Conservation (phyloP, 164 flowering plant species). For the Vitis rupestris region DNA sequence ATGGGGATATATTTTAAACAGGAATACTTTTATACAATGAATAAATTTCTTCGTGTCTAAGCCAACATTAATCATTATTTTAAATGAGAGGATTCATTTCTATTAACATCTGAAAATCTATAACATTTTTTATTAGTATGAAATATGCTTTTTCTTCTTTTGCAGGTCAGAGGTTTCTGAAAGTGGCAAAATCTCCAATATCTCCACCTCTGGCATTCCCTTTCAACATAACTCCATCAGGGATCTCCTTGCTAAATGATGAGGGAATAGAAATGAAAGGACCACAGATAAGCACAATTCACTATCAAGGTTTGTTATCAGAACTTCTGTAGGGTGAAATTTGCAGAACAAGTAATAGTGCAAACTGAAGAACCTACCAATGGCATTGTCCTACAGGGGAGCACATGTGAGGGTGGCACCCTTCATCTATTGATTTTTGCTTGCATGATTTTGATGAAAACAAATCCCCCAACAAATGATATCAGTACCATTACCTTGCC, state of each 20-base stretch:
- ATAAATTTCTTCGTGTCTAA: no score
- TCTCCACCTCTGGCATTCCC: conserved; percentile 78
- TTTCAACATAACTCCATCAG: conserved; percentile 54
- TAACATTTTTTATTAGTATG: no score
- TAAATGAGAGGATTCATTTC: no score
- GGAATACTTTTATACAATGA: background rate
- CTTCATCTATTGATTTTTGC: background rate
- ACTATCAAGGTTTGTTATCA: conserved; percentile 50
- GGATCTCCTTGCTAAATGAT: conserved; percentile 58
- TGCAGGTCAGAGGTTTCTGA: conserved; percentile 70
- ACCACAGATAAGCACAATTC: conserved; percentile 58
- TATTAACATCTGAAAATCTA: no score
- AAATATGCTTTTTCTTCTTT: background rate
- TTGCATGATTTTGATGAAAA: background rate
- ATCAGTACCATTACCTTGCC: background rate
- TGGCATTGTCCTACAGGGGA: background rate
- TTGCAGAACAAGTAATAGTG: background rate
- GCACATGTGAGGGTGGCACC: background rate
- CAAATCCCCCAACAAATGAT: background rate
- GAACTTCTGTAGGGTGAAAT: background rate
- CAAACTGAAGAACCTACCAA: background rate
- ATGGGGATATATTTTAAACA: background rate
- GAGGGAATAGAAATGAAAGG: conserved; percentile 63
- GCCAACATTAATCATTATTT: no score
- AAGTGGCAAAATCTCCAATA: conserved; percentile 85